A percentile compares a stretch with the other conserved stretches of the same genome.
Evolutionary conservation across 192 early-diverging fungal genomes (phyloP).

Genomic region (Backusella psychrophila): DNA sequence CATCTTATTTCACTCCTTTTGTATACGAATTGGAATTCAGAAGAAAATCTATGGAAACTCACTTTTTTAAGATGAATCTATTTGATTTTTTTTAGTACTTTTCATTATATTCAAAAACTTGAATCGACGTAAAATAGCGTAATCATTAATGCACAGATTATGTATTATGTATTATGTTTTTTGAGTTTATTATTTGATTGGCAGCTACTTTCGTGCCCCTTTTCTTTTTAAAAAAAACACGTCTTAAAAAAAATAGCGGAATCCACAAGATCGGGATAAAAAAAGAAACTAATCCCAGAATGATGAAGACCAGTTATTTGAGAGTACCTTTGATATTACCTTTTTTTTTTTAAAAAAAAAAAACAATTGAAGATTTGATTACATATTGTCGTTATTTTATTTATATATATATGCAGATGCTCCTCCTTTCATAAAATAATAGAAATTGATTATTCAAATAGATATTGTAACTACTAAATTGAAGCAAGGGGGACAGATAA

Average conservation of each 20-base stretch:
- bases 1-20: not conserved
- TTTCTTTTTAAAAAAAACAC: not conserved
- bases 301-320: not conserved
- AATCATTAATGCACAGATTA: not conserved
- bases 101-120: not conserved
- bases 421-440: not conserved
- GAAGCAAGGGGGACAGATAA: not conserved
- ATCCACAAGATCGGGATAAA: not conserved
- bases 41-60: not conserved
- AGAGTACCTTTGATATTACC: not conserved
- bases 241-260: not conserved
- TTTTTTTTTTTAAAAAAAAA: not conserved
- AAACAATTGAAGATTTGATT: not conserved
- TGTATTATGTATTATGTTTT: not conserved
- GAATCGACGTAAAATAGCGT: not conserved
- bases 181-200: not conserved
- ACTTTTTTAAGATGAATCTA: not conserved
- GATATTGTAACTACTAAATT: not conserved
- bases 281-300: not conserved
- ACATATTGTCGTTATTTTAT: not conserved
- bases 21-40: not conserved
- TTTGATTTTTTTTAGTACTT: not conserved
- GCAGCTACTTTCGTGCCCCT: not conserved
- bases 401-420: not conserved
- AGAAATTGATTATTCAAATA: not conserved